Evolutionary conservation across 306 rosid species (phyloP).

Genomic region (Dicorynia guianensis): DNA sequence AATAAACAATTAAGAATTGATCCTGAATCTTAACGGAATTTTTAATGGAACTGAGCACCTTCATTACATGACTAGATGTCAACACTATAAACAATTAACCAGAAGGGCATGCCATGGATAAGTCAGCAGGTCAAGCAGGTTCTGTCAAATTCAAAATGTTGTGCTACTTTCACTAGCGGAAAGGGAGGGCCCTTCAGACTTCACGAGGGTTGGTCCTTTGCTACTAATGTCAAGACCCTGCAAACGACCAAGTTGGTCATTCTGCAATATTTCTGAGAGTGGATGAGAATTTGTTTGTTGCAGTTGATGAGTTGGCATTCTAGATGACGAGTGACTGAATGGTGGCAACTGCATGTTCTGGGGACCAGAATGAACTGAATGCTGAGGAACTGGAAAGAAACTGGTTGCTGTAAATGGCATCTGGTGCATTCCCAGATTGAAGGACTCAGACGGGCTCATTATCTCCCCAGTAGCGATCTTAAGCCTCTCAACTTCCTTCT

Average conservation of each 20-base stretch:
- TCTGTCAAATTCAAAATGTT: slow-evolving; percentile 72
- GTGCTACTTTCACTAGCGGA: slow-evolving; percentile 95
- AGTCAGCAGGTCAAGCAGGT: slow-evolving; percentile 77
- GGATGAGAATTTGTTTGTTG: slow-evolving; percentile 72
- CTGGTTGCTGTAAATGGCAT: slow-evolving; percentile 63
- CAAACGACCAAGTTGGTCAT: slow-evolving; percentile 79
- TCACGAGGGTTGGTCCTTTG: slow-evolving; percentile 69
- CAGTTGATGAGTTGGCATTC: slow-evolving; percentile 58
- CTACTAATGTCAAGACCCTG: slow-evolving; percentile 93
- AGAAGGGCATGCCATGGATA: slow-evolving; percentile 50
- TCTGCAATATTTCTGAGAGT: slow-evolving; percentile 76
- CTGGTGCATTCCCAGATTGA: slow-evolving; percentile 85
- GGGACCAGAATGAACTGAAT: slow-evolving; percentile 62
- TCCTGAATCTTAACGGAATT: slow-evolving; percentile 53
- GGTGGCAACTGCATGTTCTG: slow-evolving; percentile 67
- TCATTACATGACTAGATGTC: slow-evolving; percentile 68
- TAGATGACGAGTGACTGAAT: slow-evolving; percentile 63
- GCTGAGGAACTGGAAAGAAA: slow-evolving; percentile 73
- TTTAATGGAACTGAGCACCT: slow-evolving; percentile 52
- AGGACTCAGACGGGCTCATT: slow-evolving; percentile 77
- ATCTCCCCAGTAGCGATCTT: slow-evolving; percentile 90
- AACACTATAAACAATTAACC: slow-evolving; percentile 74
- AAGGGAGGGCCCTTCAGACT: slow-evolving; percentile 82
- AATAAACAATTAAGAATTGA: slow-evolving; percentile 67
- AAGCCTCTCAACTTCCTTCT: slow-evolving; percentile 97